phyloP scores from a whole-genome alignment of 2,329 filamentous ascomycete genomes.

The Aspergillus carbonarius region DNA sequence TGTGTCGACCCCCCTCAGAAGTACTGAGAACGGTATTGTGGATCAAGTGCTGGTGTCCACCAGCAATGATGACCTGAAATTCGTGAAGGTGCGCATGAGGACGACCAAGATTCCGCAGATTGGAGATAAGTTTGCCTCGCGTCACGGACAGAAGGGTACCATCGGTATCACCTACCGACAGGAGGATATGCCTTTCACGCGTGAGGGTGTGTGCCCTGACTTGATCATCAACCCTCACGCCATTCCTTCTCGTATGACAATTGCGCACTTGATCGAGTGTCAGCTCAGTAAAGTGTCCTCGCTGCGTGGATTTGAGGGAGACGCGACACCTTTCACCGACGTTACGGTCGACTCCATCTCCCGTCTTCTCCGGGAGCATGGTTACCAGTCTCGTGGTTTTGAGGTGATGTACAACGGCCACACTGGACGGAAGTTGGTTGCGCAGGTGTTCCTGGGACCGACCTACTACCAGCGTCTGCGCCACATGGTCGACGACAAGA shows the following conservation, averaged over 20 bases:
- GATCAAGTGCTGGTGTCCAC: constrained; percentile 93
- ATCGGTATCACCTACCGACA: constrained; percentile 98
- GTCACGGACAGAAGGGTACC: constrained; percentile 98
- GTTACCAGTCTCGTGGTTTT: constrained; percentile 95
- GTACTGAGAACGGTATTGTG: constrained; percentile 94
- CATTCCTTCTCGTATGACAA: constrained; percentile 99
- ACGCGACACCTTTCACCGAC: constrained; percentile 96
- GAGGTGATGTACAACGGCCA: constrained; percentile 99
- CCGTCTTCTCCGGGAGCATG: constrained; percentile 77
- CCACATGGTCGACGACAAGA: constrained; percentile 99
- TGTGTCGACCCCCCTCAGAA: constrained; percentile 89
- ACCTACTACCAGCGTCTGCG: constrained; percentile 98
- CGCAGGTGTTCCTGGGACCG: constrained; percentile 94
- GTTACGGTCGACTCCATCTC: constrained; percentile 95
- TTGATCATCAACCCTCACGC: constrained; percentile 99
- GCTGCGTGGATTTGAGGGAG: constrained; percentile 90
- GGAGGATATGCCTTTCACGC: constrained; percentile 98
- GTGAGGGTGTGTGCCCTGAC: constrained; percentile 87
- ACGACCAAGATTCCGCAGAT: constrained; percentile 99
- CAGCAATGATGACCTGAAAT: constrained; percentile 88
- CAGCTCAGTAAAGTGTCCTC: constrained; percentile 94
- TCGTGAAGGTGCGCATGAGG: constrained; percentile 95
- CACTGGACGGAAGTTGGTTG: constrained; percentile 87
- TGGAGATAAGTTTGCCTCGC: constrained; percentile 98
- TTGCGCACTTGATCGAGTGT: constrained; percentile 99